phyloP scores from a whole-genome alignment of 768 basidiomycete genomes.

The Lentinula aciculospora region DNA sequence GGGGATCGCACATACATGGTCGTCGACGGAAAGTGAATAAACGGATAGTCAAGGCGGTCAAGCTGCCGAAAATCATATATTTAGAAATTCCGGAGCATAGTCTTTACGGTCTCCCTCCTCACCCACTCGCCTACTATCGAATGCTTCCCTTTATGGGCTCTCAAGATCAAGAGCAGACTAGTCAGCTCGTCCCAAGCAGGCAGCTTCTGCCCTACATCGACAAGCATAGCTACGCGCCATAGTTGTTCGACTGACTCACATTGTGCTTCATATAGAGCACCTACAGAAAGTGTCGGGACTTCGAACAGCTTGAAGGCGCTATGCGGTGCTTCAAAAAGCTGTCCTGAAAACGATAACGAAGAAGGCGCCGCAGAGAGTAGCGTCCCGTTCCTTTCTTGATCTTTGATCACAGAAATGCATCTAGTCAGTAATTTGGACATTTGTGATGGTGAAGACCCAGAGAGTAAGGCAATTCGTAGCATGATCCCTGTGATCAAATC shows the following conservation, averaged over 20 bases:
- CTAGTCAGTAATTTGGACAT: constrained; percentile 26
- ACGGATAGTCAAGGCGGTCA: no score
- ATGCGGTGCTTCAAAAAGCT: constrained; percentile 24
- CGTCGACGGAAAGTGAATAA: no score
- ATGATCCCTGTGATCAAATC: constrained; percentile 22
- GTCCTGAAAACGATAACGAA: neutral
- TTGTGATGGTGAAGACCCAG: constrained; percentile 17
- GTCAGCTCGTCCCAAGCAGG: constrained; percentile 49
- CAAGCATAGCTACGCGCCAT: constrained; percentile 47
- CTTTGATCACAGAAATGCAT: constrained; percentile 21
- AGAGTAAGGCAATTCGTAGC: constrained; percentile 30
- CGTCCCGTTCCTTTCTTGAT: constrained; percentile 18
- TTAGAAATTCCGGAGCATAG: no score
- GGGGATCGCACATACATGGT: constrained; percentile 1
- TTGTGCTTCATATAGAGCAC: constrained; percentile 32
- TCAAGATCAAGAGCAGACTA: constrained; percentile 51
- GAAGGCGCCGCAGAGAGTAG: neutral
- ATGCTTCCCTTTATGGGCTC: constrained; percentile 35
- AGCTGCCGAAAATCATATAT: no score
- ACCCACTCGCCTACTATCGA: constrained; percentile 50
- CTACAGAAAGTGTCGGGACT: constrained; percentile 15
- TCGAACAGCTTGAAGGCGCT: constrained; percentile 31
- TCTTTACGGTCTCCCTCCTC: constrained; percentile 22
- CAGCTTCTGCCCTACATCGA: constrained; percentile 15
- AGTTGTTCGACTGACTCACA: constrained; percentile 48